Evolutionary conservation across 139 green algal genomes (phyloP).

Genomic region (Chlamydomonas asymmetrica): DNA sequence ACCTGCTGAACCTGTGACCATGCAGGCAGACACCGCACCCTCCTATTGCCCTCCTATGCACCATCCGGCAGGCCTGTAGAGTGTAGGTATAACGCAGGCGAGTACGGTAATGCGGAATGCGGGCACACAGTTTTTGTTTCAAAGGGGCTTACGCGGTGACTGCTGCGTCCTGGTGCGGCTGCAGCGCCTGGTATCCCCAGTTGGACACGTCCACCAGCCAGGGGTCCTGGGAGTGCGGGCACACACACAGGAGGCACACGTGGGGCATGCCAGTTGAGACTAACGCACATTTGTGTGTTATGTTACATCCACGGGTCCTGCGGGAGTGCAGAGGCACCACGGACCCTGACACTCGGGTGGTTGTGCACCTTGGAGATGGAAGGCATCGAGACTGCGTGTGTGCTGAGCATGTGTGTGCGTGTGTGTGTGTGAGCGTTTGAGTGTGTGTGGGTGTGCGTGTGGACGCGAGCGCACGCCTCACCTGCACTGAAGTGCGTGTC

Average conservation of each 20-base stretch:
- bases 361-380: background rate
- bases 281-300: background rate
- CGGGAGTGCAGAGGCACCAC: background rate
- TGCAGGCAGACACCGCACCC: no score
- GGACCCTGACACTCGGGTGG: background rate
- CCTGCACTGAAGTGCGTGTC: slow-evolving; percentile 12
- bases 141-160: no score
- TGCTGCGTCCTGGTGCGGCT: no score
- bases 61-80: no score
- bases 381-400: background rate
- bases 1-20: no score
- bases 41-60: no score
- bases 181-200: slow-evolving; percentile 36
- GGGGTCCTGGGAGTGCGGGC: background rate
- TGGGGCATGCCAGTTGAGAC: background rate
- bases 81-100: no score
- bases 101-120: no score
- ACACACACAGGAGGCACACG: background rate
- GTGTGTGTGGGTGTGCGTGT: background rate
- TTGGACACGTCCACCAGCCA: slow-evolving; percentile 17
- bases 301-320: slow-evolving; percentile 3
- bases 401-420: background rate
- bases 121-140: no score
- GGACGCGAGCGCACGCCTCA: background rate
- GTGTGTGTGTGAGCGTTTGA: background rate